Percentiles rank a stretch among this genome's conserved stretches.
These are phyloP conservation scores for Hygrophoropsis aurantiaca DNA, from an alignment of 768 basidiomycete genomes.

Conservation along the genomic window DNA sequence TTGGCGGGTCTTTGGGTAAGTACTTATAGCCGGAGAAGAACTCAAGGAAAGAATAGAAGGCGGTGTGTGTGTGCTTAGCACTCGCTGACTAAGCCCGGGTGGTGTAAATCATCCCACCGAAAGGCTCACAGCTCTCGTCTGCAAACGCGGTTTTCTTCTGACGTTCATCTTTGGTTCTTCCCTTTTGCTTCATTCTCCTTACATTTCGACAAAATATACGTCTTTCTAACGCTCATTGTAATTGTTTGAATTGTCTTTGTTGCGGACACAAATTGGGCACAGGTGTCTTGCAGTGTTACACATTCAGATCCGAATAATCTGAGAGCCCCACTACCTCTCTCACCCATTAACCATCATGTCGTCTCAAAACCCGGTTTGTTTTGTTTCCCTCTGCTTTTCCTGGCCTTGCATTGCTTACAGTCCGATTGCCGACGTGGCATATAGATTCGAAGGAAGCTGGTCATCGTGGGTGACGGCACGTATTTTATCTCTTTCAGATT, in stretches of 20 bases:
- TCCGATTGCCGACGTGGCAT: slow-evolving; percentile 1
- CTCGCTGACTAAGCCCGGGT: slow-evolving; percentile 1
- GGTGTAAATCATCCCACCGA: slow-evolving; percentile 4
- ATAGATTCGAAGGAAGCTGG: slow-evolving; percentile 91
- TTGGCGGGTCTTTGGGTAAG: too few species aligned
- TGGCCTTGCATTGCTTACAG: slow-evolving; percentile 5
- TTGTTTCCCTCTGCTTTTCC: slow-evolving; percentile 3
- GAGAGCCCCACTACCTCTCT: slow-evolving; percentile 4
- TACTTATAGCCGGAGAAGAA: too few species aligned
- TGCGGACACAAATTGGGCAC: background rate
- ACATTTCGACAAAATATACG: slow-evolving; percentile 6
- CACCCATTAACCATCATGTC: slow-evolving; percentile 29
- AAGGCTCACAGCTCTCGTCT: slow-evolving; percentile 5
- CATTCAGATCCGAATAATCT: slow-evolving; percentile 18
- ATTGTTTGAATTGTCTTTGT: slow-evolving; percentile 4
- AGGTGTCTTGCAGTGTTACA: slow-evolving; percentile 8
- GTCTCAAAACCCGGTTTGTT: slow-evolving; percentile 60
- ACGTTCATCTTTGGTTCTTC: slow-evolving; percentile 6
- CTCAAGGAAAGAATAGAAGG: too few species aligned
- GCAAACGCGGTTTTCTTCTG: slow-evolving; percentile 11
- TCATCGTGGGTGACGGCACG: slow-evolving; percentile 95
- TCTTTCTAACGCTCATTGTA: slow-evolving; percentile 9
- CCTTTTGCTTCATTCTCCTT: slow-evolving; percentile 9
- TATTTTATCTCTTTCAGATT: slow-evolving; percentile 14
- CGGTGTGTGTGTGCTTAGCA: too few species aligned